Evolutionary conservation across 108 stramenopile genomes (phyloP).

Genomic region (Cyclotella choctawhatcheeana): DNA sequence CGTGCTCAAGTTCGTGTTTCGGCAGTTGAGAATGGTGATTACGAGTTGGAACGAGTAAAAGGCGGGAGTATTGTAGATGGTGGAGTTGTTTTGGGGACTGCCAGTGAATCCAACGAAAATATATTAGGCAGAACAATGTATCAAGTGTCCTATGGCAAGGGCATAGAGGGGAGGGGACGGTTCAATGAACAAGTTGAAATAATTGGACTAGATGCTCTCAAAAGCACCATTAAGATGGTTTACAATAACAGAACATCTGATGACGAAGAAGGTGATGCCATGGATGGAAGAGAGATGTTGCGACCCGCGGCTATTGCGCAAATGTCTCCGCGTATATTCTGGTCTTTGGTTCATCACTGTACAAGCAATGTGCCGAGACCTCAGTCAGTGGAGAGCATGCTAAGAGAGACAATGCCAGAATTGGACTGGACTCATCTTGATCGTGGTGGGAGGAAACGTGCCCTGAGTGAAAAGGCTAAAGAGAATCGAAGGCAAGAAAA

Average conservation of each 20-base stretch:
- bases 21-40: conserved; percentile 63
- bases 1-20: conserved; percentile 69
- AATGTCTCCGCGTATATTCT: conserved; percentile 79
- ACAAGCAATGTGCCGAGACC: conserved; percentile 4
- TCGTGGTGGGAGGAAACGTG: conserved; percentile 64
- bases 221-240: conserved; percentile 68
- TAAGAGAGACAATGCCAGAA: conserved; percentile 59
- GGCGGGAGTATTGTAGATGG: conserved; percentile 28
- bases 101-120: conserved; percentile 9
- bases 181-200: conserved; percentile 74
- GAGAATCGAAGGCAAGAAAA: conserved; percentile 68
- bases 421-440: conserved; percentile 86
- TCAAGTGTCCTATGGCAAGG: conserved; percentile 63
- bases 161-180: conserved; percentile 72
- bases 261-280: conserved; percentile 28
- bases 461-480: conserved; percentile 78
- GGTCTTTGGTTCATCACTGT: conserved; percentile 65
- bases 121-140: conserved; percentile 33
- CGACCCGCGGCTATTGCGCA: conserved; percentile 73
- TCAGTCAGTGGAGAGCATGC: conserved; percentile 54
- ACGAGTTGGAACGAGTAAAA: conserved; percentile 39
- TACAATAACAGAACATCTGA: conserved; percentile 25
- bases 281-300: conserved; percentile 68
- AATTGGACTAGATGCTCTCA: conserved; percentile 66
- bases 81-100: conserved; percentile 34